These are phyloP conservation scores for Avena sativa DNA, from an alignment of 176 grass and related monocot genomes.

Conservation along the genomic window DNA sequence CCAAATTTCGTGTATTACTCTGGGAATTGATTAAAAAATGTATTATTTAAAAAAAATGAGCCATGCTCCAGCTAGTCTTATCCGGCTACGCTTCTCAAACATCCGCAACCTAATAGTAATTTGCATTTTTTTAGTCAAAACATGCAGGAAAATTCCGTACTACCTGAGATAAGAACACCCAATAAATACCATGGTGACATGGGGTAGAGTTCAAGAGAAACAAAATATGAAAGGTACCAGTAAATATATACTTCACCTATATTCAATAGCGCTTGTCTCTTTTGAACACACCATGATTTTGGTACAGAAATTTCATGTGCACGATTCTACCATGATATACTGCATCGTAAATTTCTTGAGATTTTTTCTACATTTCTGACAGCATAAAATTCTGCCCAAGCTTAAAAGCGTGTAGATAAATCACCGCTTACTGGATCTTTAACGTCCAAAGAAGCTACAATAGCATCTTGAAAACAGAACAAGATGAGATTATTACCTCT, in stretches of 20 bases:
- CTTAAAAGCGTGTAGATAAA: neutral
- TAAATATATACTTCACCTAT: conserved; percentile 17
- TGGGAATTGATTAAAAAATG: no score
- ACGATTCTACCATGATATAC: neutral
- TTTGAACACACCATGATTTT: neutral
- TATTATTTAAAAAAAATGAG: no score
- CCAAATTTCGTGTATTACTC: no score
- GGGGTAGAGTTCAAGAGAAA: neutral
- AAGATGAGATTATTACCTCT: conserved; percentile 60
- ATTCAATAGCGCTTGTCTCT: neutral
- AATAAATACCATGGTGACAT: neutral
- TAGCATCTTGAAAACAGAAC: conserved; percentile 29
- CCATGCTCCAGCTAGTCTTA: neutral
- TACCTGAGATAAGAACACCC: neutral
- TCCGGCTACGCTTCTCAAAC: neutral
- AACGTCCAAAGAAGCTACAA: neutral
- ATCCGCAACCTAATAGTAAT: neutral
- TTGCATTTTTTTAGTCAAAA: neutral
- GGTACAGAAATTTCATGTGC: neutral
- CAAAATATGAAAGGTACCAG: neutral
- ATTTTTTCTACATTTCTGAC: neutral
- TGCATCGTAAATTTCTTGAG: neutral
- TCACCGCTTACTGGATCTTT: conserved; percentile 5
- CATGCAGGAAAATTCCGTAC: neutral
- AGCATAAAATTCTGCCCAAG: neutral